Percentiles rank a stretch among this genome's conserved stretches.
These are phyloP conservation scores for Pseudocercospora musae DNA, from an alignment of 2,329 filamentous ascomycete species.

Conservation along the genomic window DNA sequence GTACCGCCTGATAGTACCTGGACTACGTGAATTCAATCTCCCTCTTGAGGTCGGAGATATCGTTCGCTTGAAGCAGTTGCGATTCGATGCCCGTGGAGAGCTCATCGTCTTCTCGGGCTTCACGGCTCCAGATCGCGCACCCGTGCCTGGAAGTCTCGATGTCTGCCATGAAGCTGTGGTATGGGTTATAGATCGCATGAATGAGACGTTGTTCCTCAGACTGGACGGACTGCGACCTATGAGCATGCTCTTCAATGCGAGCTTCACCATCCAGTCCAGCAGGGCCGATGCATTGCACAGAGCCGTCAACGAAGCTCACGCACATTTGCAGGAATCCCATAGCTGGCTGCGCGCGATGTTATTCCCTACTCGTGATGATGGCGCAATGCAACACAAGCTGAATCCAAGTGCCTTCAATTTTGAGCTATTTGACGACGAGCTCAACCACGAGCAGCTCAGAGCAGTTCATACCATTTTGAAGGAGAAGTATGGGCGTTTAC, in stretches of 20 bases:
- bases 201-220: conserved; percentile 20
- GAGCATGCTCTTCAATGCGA: conserved; percentile 23
- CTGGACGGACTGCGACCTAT: conserved; percentile 16
- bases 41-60: conserved; percentile 26
- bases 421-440: conserved; percentile 38
- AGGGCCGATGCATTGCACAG: conserved; percentile 16
- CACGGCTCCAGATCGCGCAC: background rate
- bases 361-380: conserved; percentile 41
- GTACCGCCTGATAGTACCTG: conserved; percentile 21
- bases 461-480: conserved; percentile 43
- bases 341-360: conserved; percentile 42
- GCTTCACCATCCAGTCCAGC: conserved; percentile 20
- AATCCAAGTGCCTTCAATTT: conserved; percentile 36
- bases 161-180: conserved; percentile 23
- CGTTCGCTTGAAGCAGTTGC: conserved; percentile 24
- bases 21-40: conserved; percentile 24
- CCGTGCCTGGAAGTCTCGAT: conserved; percentile 4
- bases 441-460: conserved; percentile 50
- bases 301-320: conserved; percentile 9
- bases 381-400: conserved; percentile 39
- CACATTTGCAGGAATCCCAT: conserved; percentile 3
- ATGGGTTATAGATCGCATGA: conserved; percentile 25
- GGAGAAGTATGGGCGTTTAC: conserved; percentile 44
- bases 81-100: conserved; percentile 14
- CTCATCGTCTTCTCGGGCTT: conserved; percentile 4